Percentiles rank a stretch among this genome's conserved stretches.
These are phyloP conservation scores for Colletotrichum chrysophilum DNA, from an alignment of 2,329 filamentous ascomycete genomes.

Conservation along the genomic window DNA sequence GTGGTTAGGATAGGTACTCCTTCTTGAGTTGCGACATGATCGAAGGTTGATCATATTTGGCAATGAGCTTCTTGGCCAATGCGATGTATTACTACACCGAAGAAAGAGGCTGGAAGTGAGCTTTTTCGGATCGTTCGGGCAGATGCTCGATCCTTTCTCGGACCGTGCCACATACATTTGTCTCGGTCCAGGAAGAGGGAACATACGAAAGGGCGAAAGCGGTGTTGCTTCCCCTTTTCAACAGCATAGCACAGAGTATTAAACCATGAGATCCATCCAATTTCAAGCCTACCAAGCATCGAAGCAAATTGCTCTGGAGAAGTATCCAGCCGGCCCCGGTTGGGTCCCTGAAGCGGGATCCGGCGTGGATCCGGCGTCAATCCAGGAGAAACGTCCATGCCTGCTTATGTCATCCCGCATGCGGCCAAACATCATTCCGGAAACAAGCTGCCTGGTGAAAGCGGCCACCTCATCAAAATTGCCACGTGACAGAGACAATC, in stretches of 20 bases:
- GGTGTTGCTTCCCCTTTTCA: neutral
- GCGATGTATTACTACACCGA: neutral
- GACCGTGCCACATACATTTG: neutral
- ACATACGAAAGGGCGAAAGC: neutral
- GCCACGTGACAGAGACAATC: slow-evolving; percentile 5
- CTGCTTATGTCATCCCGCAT: slow-evolving; percentile 13
- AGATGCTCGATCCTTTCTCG: neutral
- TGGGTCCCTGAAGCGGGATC: neutral
- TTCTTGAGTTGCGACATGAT: neutral
- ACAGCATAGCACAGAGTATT: neutral
- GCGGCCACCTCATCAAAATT: slow-evolving; percentile 11
- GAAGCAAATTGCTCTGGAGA: neutral
- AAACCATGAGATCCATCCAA: neutral
- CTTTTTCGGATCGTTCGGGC: neutral
- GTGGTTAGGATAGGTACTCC: neutral
- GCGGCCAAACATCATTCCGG: slow-evolving; percentile 8
- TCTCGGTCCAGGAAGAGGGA: neutral
- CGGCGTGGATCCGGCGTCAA: neutral
- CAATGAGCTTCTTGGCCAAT: neutral
- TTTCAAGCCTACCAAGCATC: neutral
- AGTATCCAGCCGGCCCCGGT: neutral
- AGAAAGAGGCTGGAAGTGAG: neutral
- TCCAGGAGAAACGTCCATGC: neutral
- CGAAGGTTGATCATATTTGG: neutral
- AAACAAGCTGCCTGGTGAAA: neutral